Percentiles rank a stretch among this genome's conserved stretches.
These are phyloP conservation scores for Podaxis pistillaris DNA, from an alignment of 768 basidiomycete species.

Conservation along the genomic window DNA sequence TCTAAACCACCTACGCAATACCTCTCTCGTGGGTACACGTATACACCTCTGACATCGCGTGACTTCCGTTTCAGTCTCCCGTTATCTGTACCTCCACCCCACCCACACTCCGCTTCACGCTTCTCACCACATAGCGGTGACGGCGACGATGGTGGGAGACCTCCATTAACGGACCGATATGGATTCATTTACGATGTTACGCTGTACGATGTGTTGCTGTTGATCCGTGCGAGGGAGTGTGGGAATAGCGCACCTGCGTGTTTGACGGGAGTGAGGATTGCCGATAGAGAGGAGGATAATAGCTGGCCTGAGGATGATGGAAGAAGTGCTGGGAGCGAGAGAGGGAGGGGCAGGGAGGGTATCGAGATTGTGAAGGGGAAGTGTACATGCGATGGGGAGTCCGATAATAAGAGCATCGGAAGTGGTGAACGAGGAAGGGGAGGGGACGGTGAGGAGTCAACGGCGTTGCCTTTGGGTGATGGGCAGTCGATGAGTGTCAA, in stretches of 20 bases:
- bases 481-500: constrained; percentile 31
- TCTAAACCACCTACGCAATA: constrained; percentile 85
- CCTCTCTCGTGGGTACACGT: constrained; percentile 56
- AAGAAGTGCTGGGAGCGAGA: constrained; percentile 19
- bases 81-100: constrained; percentile 27
- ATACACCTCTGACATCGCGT: constrained; percentile 69
- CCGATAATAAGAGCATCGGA: constrained; percentile 20
- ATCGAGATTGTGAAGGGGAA: constrained; percentile 47
- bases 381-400: constrained; percentile 43
- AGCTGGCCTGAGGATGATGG: constrained; percentile 72
- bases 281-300: constrained; percentile 78
- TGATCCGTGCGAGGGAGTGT: constrained; percentile 71
- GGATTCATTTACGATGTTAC: constrained; percentile 90
- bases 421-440: constrained; percentile 10
- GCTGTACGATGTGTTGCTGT: constrained; percentile 75
- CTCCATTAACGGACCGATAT: constrained; percentile 79
- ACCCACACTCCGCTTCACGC: constrained; percentile 52
- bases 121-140: constrained; percentile 23
- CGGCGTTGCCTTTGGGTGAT: constrained; percentile 13
- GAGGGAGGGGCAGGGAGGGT: constrained; percentile 20
- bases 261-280: constrained; percentile 84
- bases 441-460: neutral
- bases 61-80: constrained; percentile 59
- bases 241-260: constrained; percentile 79
- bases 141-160: constrained; percentile 45